Evolutionary conservation across 345 rosid genomes (phyloP), one percentile per base, ranked within the genome.

Genomic region (Eucalyptus pauciflora): DNA sequence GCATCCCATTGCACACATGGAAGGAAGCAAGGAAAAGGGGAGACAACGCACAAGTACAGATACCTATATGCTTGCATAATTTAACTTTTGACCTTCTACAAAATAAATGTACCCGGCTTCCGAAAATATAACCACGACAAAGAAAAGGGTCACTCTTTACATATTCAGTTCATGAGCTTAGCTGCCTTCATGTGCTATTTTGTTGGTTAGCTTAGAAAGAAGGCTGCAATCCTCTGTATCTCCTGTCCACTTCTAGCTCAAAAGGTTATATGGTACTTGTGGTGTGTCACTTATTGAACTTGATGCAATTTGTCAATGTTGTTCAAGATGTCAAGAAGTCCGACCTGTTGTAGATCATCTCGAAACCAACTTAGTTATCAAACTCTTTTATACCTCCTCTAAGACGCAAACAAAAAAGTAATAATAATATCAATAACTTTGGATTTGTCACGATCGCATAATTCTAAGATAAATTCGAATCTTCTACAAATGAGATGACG

Each of bases 401-500:
- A 31, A 69, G 24, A 16, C 3, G 13, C 13, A 37, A 76, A 37
- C 5, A 37, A 37, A 37, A n/a, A 64, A 15, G 20, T 14, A 64
- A n/a, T n/a, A 7, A 64, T 64, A 64, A n/a, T 14, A 16, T n/a
- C 2, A 8, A 15, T 64, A 7, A 4, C 0, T 4, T n/a, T 64
- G 0, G 3, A 7, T 64, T 64, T 64, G 6, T n/a, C 3, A n/a
- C 0, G 5, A n/a, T 6, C 0, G 0, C 3, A 15, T 8, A 13
- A 27, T 12, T 13, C 4, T 11, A 13, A n/a, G 20, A 14, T 0
- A 5, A n/a, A 64, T 69, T 69, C 0, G 7, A 33, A 1, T 69
- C 18, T 17, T 71, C 6, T 33, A 11, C 1, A 2, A 12, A 62
- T 6, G 33, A 62, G 33, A 27, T 4, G 8, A 62, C 17, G 29